Conservation (phyloP, 768 basidiomycete genomes). For the Serendipita sp. region DNA sequence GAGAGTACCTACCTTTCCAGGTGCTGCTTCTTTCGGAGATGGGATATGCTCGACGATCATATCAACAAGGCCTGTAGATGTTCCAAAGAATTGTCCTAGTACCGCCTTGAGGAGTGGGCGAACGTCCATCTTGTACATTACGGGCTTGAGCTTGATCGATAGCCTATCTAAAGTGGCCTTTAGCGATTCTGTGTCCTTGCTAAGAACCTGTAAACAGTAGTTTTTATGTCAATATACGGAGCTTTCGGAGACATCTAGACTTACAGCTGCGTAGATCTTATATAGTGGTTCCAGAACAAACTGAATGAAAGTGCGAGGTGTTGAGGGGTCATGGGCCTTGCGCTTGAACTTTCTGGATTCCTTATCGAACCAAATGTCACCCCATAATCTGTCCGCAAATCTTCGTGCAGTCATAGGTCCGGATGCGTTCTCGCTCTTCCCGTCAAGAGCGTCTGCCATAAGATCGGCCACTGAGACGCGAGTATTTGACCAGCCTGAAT, state of each 20-base stretch:
- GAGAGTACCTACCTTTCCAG: constrained; percentile 35
- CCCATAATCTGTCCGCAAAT: constrained; percentile 90
- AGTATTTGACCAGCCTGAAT: background rate
- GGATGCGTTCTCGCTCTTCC: background rate
- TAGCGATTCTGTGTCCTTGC: constrained; percentile 81
- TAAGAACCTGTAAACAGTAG: constrained; percentile 46
- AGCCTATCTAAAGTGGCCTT: constrained; percentile 62
- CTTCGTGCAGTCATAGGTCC: background rate
- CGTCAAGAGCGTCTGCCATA: background rate
- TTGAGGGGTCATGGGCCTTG: constrained; percentile 64
- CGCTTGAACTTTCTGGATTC: constrained; percentile 80
- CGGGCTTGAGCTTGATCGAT: constrained; percentile 73
- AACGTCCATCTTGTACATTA: constrained; percentile 98
- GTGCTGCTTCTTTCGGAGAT: constrained; percentile 46
- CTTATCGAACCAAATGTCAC: constrained; percentile 86
- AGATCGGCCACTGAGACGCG: background rate
- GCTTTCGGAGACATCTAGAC: constrained; percentile 7
- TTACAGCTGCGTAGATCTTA: constrained; percentile 70
- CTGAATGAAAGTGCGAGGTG: constrained; percentile 76
- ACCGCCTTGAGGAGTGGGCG: constrained; percentile 86
- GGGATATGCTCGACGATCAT: constrained; percentile 85
- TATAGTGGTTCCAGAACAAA: constrained; percentile 94
- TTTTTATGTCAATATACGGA: background rate
- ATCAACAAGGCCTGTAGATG: constrained; percentile 77
- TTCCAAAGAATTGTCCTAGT: constrained; percentile 90